Conservation (phyloP, 768 basidiomycete species). For the Glaciozyma antarctica region DNA sequence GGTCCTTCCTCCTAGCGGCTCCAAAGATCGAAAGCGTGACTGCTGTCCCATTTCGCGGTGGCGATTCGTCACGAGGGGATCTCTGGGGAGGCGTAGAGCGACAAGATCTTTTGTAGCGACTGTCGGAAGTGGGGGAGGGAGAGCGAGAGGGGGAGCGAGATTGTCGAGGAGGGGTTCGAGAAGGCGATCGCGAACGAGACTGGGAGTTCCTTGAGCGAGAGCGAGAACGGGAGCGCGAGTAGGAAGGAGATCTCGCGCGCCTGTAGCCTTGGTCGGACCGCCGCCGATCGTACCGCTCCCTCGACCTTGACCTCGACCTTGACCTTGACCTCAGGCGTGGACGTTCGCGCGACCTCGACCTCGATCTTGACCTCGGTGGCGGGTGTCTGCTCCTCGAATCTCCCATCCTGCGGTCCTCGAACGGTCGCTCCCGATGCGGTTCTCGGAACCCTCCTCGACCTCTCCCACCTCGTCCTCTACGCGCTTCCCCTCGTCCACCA, state of each 20-base stretch:
- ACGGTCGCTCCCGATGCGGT: neutral
- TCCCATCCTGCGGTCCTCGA: neutral
- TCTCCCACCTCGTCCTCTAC: neutral
- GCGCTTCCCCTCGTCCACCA: neutral
- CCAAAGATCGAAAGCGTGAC: conserved; percentile 17
- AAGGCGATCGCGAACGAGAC: neutral
- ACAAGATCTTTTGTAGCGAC: neutral
- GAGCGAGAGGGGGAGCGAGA: neutral
- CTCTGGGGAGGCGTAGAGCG: neutral
- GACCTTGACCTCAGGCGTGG: neutral
- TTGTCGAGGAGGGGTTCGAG: neutral
- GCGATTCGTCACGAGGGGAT: neutral
- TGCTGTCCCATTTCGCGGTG: neutral
- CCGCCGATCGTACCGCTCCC: neutral
- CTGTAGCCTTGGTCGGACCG: neutral
- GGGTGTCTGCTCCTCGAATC: neutral
- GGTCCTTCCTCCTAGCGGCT: conserved; percentile 5
- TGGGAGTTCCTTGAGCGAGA: neutral
- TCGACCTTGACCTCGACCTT: conserved; percentile 3
- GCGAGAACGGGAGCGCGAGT: neutral
- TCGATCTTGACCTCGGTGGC: neutral
- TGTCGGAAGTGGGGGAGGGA: neutral
- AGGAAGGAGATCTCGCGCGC: no score
- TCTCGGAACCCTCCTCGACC: conserved; percentile 1
- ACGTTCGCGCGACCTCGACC: neutral